Evolutionary conservation across 352 stramenopile species (phyloP).

Genomic region (Heterotrichella gracilis): DNA sequence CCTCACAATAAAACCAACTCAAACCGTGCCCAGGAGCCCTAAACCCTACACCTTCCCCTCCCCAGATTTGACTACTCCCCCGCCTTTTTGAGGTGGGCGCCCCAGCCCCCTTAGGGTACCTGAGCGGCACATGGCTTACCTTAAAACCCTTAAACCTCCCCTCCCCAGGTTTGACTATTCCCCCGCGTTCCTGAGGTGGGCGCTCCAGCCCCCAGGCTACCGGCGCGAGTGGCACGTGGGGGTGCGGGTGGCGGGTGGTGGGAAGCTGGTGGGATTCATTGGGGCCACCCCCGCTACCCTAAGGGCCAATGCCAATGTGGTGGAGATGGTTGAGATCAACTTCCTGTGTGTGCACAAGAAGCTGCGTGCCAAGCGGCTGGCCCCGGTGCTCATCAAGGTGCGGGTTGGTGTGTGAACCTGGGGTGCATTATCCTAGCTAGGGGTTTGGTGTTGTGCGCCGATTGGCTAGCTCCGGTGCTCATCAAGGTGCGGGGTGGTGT

Average conservation of each 20-base stretch:
- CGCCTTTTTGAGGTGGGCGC: slow-evolving; percentile 43
- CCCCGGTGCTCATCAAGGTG: slow-evolving; percentile 92
- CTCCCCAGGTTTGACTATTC: slow-evolving; percentile 62
- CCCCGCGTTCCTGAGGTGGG: slow-evolving; percentile 41
- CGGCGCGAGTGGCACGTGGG: slow-evolving; percentile 60
- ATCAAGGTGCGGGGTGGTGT: too few relatives aligned
- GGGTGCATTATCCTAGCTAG: slow-evolving; percentile 98
- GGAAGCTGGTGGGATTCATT: slow-evolving; percentile 84
- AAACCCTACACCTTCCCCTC: too few relatives aligned
- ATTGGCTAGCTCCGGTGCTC: slow-evolving; percentile 72
- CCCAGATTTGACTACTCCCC: slow-evolving; percentile 55
- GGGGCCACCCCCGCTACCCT: slow-evolving; percentile 54
- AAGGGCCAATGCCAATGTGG: slow-evolving; percentile 23
- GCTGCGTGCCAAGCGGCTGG: slow-evolving; percentile 61
- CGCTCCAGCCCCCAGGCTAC: slow-evolving; percentile 61
- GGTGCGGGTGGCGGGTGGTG: slow-evolving; percentile 48
- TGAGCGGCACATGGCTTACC: too few relatives aligned
- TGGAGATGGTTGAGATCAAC: slow-evolving; percentile 57
- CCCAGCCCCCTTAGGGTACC: slow-evolving; percentile 74
- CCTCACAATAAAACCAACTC: too few relatives aligned
- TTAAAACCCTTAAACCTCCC: too few relatives aligned
- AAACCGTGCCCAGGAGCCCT: too few relatives aligned
- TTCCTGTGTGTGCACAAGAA: slow-evolving; percentile 98
- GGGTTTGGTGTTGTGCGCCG: slow-evolving; percentile 77
- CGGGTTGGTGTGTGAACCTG: too few relatives aligned